These are phyloP conservation scores for Schwanniomyces pseudopolymorphus DNA, from an alignment of 805 yeast genomes.

Conservation along the genomic window DNA sequence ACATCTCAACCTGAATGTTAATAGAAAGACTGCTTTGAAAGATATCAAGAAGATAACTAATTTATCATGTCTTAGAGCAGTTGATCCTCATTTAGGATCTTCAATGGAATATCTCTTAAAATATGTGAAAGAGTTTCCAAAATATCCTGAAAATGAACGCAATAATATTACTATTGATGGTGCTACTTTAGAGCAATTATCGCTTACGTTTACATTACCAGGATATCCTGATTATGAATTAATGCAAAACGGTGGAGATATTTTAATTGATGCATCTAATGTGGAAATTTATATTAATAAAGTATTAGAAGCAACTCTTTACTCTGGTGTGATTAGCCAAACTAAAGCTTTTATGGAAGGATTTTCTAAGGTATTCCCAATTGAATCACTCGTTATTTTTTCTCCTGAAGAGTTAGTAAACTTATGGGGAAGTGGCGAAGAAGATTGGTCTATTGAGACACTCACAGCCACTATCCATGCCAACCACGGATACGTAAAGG, in stretches of 20 bases:
- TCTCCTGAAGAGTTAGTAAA: slow-evolving; percentile 70
- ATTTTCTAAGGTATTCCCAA: slow-evolving; percentile 80
- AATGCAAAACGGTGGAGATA: slow-evolving; percentile 52
- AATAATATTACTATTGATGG: slow-evolving; percentile 28
- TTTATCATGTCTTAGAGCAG: slow-evolving; percentile 40
- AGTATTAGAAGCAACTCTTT: slow-evolving; percentile 60
- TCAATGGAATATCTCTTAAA: slow-evolving; percentile 54
- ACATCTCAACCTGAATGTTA: slow-evolving; percentile 20
- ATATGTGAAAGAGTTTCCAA: slow-evolving; percentile 32
- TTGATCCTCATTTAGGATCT: slow-evolving; percentile 60
- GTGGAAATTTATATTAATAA: slow-evolving; percentile 55
- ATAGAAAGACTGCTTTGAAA: slow-evolving; percentile 4
- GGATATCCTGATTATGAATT: slow-evolving; percentile 67
- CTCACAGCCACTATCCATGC: slow-evolving; percentile 66
- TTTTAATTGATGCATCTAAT: slow-evolving; percentile 51
- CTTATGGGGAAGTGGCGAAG: slow-evolving; percentile 74
- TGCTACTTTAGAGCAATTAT: slow-evolving; percentile 50
- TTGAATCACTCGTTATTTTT: slow-evolving; percentile 66
- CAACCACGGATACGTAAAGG: slow-evolving; percentile 84
- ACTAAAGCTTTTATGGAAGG: slow-evolving; percentile 72
- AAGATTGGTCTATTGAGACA: slow-evolving; percentile 80
- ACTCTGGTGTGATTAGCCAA: slow-evolving; percentile 64
- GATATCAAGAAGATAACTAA: slow-evolving; percentile 22
- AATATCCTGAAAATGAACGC: slow-evolving; percentile 12
- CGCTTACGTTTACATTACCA: slow-evolving; percentile 71